These are phyloP conservation scores for Backusella westeae DNA, from an alignment of 192 early-diverging fungal species.

Conservation along the genomic window DNA sequence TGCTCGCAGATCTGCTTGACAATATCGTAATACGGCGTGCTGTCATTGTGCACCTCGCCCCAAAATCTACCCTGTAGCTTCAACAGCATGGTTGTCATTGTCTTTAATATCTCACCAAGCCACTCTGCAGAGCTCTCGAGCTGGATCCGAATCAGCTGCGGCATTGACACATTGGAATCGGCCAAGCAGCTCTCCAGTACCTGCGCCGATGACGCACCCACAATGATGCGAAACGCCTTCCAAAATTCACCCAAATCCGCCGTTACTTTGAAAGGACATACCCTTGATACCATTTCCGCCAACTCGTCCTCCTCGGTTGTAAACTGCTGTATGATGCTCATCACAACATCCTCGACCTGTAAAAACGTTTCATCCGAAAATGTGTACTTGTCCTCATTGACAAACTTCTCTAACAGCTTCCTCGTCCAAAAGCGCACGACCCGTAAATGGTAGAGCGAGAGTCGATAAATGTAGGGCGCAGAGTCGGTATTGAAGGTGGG, in stretches of 20 bases:
- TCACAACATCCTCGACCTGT: neutral
- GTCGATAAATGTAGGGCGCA: conserved; percentile 1
- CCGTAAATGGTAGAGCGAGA: conserved; percentile 17
- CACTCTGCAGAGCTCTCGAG: conserved; percentile 10
- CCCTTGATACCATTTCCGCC: neutral
- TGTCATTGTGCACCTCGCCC: neutral
- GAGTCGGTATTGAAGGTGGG: neutral
- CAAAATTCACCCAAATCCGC: conserved; percentile 20
- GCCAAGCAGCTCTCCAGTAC: neutral
- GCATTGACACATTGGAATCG: neutral
- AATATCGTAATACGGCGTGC: neutral
- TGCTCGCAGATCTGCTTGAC: conserved; percentile 16
- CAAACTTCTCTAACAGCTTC: conserved; percentile 24
- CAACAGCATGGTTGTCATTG: conserved; percentile 11
- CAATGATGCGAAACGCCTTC: conserved; percentile 21
- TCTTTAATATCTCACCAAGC: conserved; percentile 21
- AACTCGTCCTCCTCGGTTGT: neutral
- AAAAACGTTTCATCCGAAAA: neutral
- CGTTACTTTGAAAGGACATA: neutral
- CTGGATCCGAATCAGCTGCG: neutral
- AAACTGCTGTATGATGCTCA: neutral
- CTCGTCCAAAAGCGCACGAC: conserved; percentile 24
- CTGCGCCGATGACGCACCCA: neutral
- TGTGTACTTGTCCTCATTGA: neutral
- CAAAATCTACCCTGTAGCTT: conserved; percentile 22